Base-by-base conservation (phyloP, 306 rosid species). In the Vigna unguiculata region DNA sequence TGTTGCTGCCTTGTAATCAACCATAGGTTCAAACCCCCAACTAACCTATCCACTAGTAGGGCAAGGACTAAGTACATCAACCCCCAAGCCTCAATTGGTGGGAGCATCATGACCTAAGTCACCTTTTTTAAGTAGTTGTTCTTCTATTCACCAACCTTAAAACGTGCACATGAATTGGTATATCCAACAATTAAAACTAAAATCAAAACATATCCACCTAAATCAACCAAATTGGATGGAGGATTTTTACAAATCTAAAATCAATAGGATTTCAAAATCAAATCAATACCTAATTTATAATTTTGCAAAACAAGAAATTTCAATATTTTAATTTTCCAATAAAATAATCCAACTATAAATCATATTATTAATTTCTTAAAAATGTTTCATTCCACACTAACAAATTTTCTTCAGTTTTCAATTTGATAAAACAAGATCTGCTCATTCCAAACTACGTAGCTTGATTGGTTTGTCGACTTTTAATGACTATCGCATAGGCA, bases 161-260 rank as follows among this genome's bases (percentile, higher is more conserved):
- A 38, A 22, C 21, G 47, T 25, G 49, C 49, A 62, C 28, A 21
- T 32, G 20, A 2, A 19, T 32, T 74, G 71, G 21, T 21, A 36
- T 40, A 15, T 80, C 61, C 52, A 55, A 20, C 52, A 41, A 45
- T 30, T 53, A 74, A 74, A 74, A 68, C 24, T 47, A 22, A 68
- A 81, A 68, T 75, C 13, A 51, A 75, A 49, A 34, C 25, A 74
- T 53, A 64, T 20, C 52, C 58, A 41, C 36, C 21, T 32, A 46
- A 66, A 68, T 68, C 65, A 69, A 49, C 65, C 66, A 60, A 68
- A 58, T 67, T 52, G 58, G 12, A 13, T 47, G 46, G 30, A 54
- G 36, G 58, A 74, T 74, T 21, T 64, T 73, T 45, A 74, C 16
- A 71, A 46, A 22, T 32, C 22, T 64, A 65, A 65, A 80, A 57